A percentile compares a stretch with the other conserved stretches of the same genome.
Evolutionary conservation across 441 rosid species (phyloP).

Genomic region (Populus hybrid): DNA sequence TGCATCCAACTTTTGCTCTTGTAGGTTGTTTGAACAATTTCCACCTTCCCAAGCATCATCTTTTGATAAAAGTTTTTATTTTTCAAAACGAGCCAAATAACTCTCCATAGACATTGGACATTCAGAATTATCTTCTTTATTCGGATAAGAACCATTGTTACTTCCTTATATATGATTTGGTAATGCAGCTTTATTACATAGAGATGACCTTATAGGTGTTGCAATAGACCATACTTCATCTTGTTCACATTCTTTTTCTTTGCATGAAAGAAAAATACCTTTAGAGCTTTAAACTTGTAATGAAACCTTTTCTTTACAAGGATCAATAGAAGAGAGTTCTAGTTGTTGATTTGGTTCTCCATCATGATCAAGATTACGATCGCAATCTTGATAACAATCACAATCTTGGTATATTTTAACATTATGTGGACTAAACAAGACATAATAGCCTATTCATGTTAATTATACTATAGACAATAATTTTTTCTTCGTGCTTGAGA

Average conservation of each 20-base stretch:
- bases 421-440: neutral
- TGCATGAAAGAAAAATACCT: constrained; percentile 67
- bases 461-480: neutral
- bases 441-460: neutral
- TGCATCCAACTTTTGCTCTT: too few species aligned
- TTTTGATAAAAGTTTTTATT: too few species aligned
- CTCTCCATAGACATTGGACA: too few species aligned
- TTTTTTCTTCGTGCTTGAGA: too few species aligned
- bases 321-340: constrained; percentile 47
- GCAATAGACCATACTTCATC: constrained; percentile 56
- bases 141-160: too few species aligned
- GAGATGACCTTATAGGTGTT: constrained; percentile 32
- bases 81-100: too few species aligned
- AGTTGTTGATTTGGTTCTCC: constrained; percentile 36
- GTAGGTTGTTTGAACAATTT: too few species aligned
- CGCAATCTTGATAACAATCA: too few species aligned
- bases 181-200: too few species aligned
- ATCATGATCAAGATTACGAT: constrained; percentile 1
- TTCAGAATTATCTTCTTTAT: too few species aligned
- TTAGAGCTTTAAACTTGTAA: constrained; percentile 55
- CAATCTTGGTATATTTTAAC: neutral
- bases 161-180: too few species aligned
- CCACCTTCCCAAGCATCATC: too few species aligned
- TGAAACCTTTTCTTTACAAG: constrained; percentile 65
- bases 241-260: constrained; percentile 48